A percentile compares a stretch with the other conserved stretches of the same genome.
Conservation (phyloP, 176 grass and related monocot species). For the Bolboschoenus planiculmis region DNA sequence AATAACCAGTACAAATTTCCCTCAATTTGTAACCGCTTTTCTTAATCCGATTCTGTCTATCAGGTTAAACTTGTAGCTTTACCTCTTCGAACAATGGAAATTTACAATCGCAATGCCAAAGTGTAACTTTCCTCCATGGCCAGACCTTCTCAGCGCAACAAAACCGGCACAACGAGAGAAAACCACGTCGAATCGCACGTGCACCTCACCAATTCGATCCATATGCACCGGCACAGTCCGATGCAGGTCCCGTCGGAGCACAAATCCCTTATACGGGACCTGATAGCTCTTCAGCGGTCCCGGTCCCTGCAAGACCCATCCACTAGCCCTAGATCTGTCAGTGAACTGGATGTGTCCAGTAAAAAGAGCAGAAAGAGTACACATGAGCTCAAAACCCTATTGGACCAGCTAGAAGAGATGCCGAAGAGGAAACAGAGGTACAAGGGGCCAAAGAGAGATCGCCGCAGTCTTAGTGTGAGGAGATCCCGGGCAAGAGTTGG, state of each 20-base stretch:
- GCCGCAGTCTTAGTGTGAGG: constrained; percentile 25
- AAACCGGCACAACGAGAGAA: neutral
- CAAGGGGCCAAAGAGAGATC: constrained; percentile 21
- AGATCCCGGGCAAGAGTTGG: constrained; percentile 56
- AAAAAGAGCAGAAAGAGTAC: neutral
- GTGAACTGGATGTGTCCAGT: constrained; percentile 18
- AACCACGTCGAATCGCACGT: constrained; percentile 34
- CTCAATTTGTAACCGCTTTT: neutral
- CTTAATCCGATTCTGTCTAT: neutral
- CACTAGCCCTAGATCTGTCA: constrained; percentile 49
- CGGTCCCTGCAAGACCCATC: constrained; percentile 71
- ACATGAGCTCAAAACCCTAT: constrained; percentile 52
- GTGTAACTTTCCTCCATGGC: neutral
- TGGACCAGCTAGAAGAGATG: constrained; percentile 53
- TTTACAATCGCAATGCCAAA: neutral
- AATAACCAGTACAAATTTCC: neutral
- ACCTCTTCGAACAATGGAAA: neutral
- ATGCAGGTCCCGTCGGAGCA: constrained; percentile 34
- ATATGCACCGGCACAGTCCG: constrained; percentile 54
- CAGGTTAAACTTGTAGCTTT: constrained; percentile 9
- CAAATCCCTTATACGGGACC: constrained; percentile 64
- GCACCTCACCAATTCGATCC: constrained; percentile 81
- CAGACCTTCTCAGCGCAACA: neutral
- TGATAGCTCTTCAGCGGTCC: constrained; percentile 72
- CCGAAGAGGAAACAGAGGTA: constrained; percentile 25